These are phyloP conservation scores for Acrodontium crateriforme DNA, from an alignment of 2,329 filamentous ascomycete species.

Conservation along the genomic window DNA sequence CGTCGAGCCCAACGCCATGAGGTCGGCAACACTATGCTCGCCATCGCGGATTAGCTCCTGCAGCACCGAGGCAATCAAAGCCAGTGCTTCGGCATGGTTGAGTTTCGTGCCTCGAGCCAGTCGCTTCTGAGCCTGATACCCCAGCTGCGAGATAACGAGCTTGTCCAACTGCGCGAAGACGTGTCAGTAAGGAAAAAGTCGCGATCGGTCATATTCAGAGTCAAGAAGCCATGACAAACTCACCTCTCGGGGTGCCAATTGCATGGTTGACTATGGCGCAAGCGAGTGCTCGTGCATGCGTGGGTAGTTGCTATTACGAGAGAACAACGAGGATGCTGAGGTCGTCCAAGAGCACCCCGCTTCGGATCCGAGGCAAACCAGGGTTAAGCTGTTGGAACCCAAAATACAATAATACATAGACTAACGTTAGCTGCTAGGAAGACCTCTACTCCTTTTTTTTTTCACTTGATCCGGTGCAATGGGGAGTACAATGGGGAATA, in stretches of 20 bases:
- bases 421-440: too few species aligned
- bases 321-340: too few species aligned
- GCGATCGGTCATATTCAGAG: background rate
- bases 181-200: background rate
- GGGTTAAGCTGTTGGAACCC: too few species aligned
- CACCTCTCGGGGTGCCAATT: constrained; percentile 24
- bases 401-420: too few species aligned
- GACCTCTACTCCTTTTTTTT: too few species aligned
- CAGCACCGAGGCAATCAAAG: constrained; percentile 73
- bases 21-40: constrained; percentile 76
- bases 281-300: background rate
- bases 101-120: constrained; percentile 77
- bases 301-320: too few species aligned
- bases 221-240: background rate
- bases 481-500: too few species aligned
- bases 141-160: constrained; percentile 81
- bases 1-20: constrained; percentile 81
- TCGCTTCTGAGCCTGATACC: constrained; percentile 72
- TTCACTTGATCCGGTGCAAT: too few species aligned
- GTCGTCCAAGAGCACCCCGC: too few species aligned
- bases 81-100: constrained; percentile 79
- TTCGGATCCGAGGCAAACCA: too few species aligned
- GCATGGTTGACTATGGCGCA: constrained; percentile 15
- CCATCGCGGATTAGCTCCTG: constrained; percentile 98
- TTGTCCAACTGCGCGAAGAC: constrained; percentile 63